Evolutionary conservation across 805 yeast genomes (phyloP), one percentile per base, ranked within the genome.

Genomic region (Brettanomyces naardenensis): DNA sequence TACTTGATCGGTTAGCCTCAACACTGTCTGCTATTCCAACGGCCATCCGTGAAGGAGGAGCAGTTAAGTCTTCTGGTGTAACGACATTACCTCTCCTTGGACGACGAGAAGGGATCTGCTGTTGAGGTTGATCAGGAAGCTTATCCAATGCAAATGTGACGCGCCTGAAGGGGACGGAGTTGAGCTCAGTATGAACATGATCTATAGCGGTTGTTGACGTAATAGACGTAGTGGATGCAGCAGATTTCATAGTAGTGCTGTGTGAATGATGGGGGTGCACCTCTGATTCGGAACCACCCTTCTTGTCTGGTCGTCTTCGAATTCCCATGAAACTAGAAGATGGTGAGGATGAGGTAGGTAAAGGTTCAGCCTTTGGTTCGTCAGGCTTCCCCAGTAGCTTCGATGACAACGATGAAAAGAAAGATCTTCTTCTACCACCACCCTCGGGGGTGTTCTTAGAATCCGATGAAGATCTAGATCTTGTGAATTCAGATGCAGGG

Each of bases 41-140:
- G 1, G 83, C 73, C 23, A 83, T 65, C 44, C 78, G 64, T 17
- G 83, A 73, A 0, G 85, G 78, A 0, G 74, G 75, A 0, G 80
- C 78, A 15, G 66, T 56, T 43, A 81, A 49, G 51, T 84, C 90
- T 31, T 80, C 85, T 0, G 89, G 86, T 14, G 73, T 68, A 9
- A 73, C 40, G 6, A 74, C 78, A 45, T 73, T 69, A 4, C 80
- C 80, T 37, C 61, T 68, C 35, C 59, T 62, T 0, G 80, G 80
- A 27, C 69, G 57, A 38, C 80, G 54, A 1, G 78, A 71, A 1
- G 80, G 80, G 35, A 74, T 73, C 49, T 74, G 80, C 48, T 74
- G 80, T 47, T 74, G 80, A 1, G 80, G 80, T 47, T 74, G 80
- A 42, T 62, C 66, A 3, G 59, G 52, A 28, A 74, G 58, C 36